Evolutionary conservation across 106 monocot genomes (phyloP).

Genomic region (Dioscorea zingiberensis): DNA sequence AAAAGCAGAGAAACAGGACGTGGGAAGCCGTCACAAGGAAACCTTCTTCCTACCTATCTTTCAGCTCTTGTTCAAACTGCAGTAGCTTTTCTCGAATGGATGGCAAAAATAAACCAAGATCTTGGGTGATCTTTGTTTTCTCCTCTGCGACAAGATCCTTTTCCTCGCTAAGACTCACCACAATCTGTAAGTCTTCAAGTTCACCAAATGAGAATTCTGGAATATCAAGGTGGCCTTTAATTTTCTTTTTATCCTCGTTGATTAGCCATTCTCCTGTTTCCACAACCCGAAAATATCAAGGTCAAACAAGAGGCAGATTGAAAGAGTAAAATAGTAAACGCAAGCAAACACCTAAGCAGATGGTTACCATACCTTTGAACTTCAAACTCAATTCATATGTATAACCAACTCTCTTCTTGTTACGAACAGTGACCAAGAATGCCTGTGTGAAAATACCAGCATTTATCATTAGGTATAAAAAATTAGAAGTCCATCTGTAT

Average conservation of each 20-base stretch:
- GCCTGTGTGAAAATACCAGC: slow-evolving; percentile 37
- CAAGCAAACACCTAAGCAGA: too few relatives aligned
- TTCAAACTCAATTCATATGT: slow-evolving; percentile 71
- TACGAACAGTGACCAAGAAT: slow-evolving; percentile 74
- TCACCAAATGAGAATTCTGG: slow-evolving; percentile 94
- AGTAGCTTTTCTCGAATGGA: slow-evolving; percentile 57
- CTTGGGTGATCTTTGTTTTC: slow-evolving; percentile 48
- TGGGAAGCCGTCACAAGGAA: background rate
- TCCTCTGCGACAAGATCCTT: slow-evolving; percentile 49
- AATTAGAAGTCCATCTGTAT: too few relatives aligned
- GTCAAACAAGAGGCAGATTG: too few relatives aligned
- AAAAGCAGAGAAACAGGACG: background rate
- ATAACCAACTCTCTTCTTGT: slow-evolving; percentile 92
- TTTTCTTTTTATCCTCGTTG: slow-evolving; percentile 50
- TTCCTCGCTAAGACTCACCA: slow-evolving; percentile 48
- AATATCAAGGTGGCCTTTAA: slow-evolving; percentile 79
- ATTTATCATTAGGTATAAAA: too few relatives aligned
- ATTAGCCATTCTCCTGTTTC: slow-evolving; percentile 76
- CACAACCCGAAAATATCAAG: background rate
- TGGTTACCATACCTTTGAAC: slow-evolving; percentile 48
- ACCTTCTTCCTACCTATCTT: slow-evolving; percentile 38
- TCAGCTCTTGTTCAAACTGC: slow-evolving; percentile 75
- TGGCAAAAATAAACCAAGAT: slow-evolving; percentile 49
- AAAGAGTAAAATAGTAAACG: too few relatives aligned
- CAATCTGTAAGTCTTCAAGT: slow-evolving; percentile 81